These are phyloP conservation scores for Pseudonitzschia multiseries DNA, from an alignment of 108 stramenopile genomes.

Conservation along the genomic window DNA sequence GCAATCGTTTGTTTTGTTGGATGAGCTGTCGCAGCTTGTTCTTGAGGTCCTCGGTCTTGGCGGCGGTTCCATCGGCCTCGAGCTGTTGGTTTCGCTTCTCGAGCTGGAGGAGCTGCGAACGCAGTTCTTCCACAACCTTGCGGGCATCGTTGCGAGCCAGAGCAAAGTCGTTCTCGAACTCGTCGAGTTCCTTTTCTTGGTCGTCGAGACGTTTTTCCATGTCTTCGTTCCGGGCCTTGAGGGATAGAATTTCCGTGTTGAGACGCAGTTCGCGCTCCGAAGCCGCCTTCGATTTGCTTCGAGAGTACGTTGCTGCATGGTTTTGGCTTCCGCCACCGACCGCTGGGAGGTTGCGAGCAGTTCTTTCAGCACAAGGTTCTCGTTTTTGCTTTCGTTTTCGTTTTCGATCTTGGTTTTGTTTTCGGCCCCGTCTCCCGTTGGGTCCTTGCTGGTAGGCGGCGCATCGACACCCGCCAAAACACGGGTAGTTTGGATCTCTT, in stretches of 20 bases:
- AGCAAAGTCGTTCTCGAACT: constrained; percentile 16
- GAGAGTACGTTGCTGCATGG: background rate
- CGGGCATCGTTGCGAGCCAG: constrained; percentile 20
- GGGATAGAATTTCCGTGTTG: background rate
- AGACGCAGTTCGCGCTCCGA: background rate
- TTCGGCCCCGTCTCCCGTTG: background rate
- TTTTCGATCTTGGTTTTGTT: background rate
- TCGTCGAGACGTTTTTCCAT: constrained; percentile 9
- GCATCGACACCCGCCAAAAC: background rate
- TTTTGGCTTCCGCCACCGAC: constrained; percentile 9
- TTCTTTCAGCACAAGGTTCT: background rate
- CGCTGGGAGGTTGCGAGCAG: constrained; percentile 1
- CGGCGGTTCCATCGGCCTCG: background rate
- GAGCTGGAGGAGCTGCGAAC: constrained; percentile 1
- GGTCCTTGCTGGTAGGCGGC: background rate
- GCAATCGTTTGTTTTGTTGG: constrained; percentile 5
- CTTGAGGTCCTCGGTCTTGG: constrained; percentile 9
- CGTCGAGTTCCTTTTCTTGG: constrained; percentile 16
- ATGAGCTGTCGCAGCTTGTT: constrained; percentile 17
- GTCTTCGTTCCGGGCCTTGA: constrained; percentile 3
- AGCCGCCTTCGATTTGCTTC: constrained; percentile 12
- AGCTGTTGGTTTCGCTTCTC: constrained; percentile 15
- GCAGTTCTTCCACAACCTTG: constrained; percentile 19
- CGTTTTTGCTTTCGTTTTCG: background rate
- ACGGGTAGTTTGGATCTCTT: background rate